Base-by-base conservation (phyloP, 1,139 yeast species). In the Candida anutae region DNA sequence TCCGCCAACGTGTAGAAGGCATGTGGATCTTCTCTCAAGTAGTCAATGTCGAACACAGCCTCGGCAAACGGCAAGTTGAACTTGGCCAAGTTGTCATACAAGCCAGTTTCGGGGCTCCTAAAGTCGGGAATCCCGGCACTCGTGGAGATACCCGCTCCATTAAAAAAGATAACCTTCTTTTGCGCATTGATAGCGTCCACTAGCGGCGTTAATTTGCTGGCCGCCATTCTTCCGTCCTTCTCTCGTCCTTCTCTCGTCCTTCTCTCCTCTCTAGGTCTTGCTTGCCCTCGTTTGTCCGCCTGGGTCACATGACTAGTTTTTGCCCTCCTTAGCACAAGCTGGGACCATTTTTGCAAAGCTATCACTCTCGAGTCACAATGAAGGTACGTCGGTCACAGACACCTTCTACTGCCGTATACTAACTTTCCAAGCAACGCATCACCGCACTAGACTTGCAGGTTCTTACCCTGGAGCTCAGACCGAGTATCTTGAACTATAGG, bases 101-200 rank as follows among this genome's bases (percentile, higher is more conserved):
- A 64, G 0, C 98, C 98, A 0, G 97, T 88, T 27, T 77, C 71
- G 1, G 97, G 96, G 13, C 94, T 77, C 39, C 97, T 64, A 49
- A 90, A 90, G 48, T 90, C 97, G 0, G 97, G 98, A 26, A 88
- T 88, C 1, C 97, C 97, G 19, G 94, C 88, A 2, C 81, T 65
- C 0, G 97, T 88, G 4, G 95, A 84, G 25, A 85, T 77, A 1
- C 98, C 98, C 0, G 98, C 98, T 1, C 97, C 97, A 10, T 77
- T 79, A 57, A 72, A 68, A 41, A 72, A 68, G 0, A 69, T 56
- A 2, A 62, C 55, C 34, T 60, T 62, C 36, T 41, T 39, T 20
- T 40, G 37, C 6, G 23, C 16, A 15, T 32, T 31, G 17, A 41
- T 28, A 8, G 33, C 39, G 13, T 36, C 34, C 6, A 30, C 41